phyloP scores from a whole-genome alignment of 2,329 filamentous ascomycete species.

The Sporothrix schenckii region DNA sequence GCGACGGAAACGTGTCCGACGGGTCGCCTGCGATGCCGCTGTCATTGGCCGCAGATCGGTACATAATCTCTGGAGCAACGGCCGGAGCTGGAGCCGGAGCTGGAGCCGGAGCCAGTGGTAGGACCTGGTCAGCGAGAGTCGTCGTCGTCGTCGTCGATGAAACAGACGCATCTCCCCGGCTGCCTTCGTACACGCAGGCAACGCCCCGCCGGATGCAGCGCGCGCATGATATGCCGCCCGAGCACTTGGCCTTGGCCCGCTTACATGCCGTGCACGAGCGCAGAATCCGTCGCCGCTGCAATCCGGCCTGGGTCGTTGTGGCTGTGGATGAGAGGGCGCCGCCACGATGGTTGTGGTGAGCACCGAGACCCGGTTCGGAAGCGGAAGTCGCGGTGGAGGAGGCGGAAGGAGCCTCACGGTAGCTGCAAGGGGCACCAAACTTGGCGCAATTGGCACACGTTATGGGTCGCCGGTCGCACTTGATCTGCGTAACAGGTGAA shows the following conservation, averaged over 20 bases:
- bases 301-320: conserved; percentile 28
- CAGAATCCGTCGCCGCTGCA: conserved; percentile 26
- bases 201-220: conserved; percentile 25
- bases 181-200: conserved; percentile 28
- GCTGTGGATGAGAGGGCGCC: background rate
- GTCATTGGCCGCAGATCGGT: background rate
- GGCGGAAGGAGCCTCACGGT: conserved; percentile 22
- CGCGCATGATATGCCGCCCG: conserved; percentile 39
- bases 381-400: conserved; percentile 28
- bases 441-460: conserved; percentile 32
- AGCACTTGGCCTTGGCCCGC: conserved; percentile 57
- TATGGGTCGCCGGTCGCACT: conserved; percentile 29
- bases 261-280: conserved; percentile 63
- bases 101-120: background rate
- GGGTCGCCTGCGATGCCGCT: background rate
- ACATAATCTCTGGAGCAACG: background rate
- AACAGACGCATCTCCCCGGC: background rate
- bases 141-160: background rate
- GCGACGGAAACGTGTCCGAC: background rate
- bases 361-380: conserved; percentile 27
- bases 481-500: conserved; percentile 23
- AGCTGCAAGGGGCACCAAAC: conserved; percentile 31
- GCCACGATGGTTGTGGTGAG: background rate
- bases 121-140: no score
- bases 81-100: background rate